Conservation (phyloP, 2,329 filamentous ascomycete genomes). For the Penicillium sumatraense region DNA sequence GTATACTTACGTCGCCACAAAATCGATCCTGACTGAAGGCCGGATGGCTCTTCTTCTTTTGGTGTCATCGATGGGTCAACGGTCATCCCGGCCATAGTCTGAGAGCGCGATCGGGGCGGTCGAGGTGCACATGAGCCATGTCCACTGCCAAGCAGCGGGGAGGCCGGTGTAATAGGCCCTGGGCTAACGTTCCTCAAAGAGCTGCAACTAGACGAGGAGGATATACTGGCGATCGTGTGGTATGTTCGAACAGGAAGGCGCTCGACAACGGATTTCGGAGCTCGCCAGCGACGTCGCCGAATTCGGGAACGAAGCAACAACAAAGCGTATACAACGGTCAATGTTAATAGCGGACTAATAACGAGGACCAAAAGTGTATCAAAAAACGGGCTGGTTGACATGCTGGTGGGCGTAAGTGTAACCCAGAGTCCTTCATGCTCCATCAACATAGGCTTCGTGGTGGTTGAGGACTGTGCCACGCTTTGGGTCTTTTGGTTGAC, state of each 20-base stretch:
- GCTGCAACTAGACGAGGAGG: conserved; percentile 59
- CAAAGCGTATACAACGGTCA: conserved; percentile 90
- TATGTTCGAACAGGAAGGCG: conserved; percentile 94
- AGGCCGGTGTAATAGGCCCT: conserved; percentile 70
- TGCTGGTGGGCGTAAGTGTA: conserved; percentile 87
- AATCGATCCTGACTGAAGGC: conserved; percentile 34
- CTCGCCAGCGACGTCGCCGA: conserved; percentile 86
- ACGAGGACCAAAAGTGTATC: conserved; percentile 97
- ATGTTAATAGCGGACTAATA: conserved; percentile 86
- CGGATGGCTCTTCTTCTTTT: conserved; percentile 52
- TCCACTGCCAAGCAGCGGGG: conserved; percentile 67
- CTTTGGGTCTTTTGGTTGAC: conserved; percentile 24
- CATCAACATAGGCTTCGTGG: conserved; percentile 43
- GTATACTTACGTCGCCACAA: conserved; percentile 62
- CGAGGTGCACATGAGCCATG: conserved; percentile 33
- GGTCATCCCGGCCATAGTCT: conserved; percentile 40
- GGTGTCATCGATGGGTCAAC: conserved; percentile 26
- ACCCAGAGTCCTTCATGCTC: conserved; percentile 86
- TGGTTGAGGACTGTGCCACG: conserved; percentile 11
- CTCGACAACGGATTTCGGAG: conserved; percentile 96
- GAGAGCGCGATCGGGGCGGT: conserved; percentile 41
- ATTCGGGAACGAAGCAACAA: conserved; percentile 87
- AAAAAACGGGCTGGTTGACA: conserved; percentile 89
- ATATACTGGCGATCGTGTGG: conserved; percentile 74
- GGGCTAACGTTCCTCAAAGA: conserved; percentile 66